Evolutionary conservation across 2,329 filamentous ascomycete species (phyloP).

Genomic region (Penicillium sp.): DNA sequence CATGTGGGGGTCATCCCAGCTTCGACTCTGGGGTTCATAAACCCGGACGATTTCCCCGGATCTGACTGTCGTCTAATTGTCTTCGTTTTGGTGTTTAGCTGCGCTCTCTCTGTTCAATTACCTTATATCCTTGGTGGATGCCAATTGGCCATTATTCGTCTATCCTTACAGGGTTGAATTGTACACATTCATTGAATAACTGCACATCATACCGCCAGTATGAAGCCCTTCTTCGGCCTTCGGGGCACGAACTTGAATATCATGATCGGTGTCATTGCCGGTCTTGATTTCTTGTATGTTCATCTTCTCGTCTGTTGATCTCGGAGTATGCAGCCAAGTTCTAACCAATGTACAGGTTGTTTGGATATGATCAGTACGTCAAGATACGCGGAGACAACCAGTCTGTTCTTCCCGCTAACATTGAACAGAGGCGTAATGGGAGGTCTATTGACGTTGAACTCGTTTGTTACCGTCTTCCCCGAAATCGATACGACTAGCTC

Average conservation of each 20-base stretch:
- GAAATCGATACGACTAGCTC: conserved; percentile 47
- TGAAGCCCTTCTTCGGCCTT: conserved; percentile 59
- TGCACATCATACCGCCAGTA: conserved; percentile 12
- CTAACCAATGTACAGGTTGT: conserved; percentile 34
- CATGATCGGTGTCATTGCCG: conserved; percentile 67
- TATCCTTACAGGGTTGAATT: conserved; percentile 8
- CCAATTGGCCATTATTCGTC: not conserved
- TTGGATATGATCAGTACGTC: conserved; percentile 61
- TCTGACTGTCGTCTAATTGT: not conserved
- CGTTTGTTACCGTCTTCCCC: conserved; percentile 56
- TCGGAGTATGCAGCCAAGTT: not conserved
- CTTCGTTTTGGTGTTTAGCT: conserved; percentile 4
- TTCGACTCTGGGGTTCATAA: conserved; percentile 15
- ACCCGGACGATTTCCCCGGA: conserved; percentile 10
- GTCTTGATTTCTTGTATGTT: conserved; percentile 62
- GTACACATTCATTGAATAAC: conserved; percentile 6
- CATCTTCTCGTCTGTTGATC: not conserved
- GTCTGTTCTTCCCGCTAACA: not conserved
- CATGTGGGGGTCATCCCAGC: conserved; percentile 1
- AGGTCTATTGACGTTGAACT: conserved; percentile 65
- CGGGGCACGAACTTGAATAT: conserved; percentile 63
- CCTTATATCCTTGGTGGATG: not conserved
- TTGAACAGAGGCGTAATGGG: conserved; percentile 61
- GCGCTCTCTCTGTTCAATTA: not conserved
- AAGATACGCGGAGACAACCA: not conserved